Percentiles rank a stretch among this genome's conserved stretches.
Evolutionary conservation across 371 early-diverging fungal genomes (phyloP).

Genomic region (Rhizopus arrhizus): DNA sequence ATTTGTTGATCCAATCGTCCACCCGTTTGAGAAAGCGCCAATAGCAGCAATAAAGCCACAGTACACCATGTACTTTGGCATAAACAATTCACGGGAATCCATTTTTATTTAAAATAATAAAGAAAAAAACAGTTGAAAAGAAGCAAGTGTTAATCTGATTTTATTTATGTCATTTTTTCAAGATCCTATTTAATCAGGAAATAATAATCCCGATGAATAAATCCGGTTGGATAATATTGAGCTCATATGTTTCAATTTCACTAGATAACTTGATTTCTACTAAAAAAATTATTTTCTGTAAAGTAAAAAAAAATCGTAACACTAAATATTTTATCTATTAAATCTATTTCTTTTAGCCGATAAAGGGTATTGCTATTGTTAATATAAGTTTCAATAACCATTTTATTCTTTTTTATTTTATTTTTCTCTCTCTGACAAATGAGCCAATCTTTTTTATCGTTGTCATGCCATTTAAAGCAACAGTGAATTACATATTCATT

Average conservation of each 20-base stretch:
- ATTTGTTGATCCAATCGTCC: slow-evolving; percentile 52
- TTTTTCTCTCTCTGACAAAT: not conserved
- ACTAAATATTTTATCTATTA: not conserved
- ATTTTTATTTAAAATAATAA: slow-evolving; percentile 14
- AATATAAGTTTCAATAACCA: too few relatives aligned
- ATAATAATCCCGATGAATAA: slow-evolving; percentile 1
- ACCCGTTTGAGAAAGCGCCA: slow-evolving; percentile 47
- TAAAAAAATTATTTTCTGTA: not conserved
- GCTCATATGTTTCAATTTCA: not conserved
- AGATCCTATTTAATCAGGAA: not conserved
- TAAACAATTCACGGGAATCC: slow-evolving; percentile 46
- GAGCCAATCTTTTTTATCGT: not conserved
- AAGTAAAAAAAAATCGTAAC: not conserved
- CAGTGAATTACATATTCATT: not conserved
- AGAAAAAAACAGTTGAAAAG: not conserved
- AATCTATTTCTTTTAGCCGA: not conserved
- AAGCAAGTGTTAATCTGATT: not conserved
- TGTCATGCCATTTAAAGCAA: slow-evolving; percentile 5
- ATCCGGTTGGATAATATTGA: not conserved
- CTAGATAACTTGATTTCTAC: not conserved
- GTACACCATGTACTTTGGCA: slow-evolving; percentile 48
- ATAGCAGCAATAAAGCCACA: slow-evolving; percentile 42
- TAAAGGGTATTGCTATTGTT: not conserved
- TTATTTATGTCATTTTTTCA: slow-evolving; percentile 5
- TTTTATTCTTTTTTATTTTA: not conserved